Evolutionary conservation across 2,329 filamentous ascomycete species (phyloP), one percentile per base, ranked within the genome.

Genomic region (Pezicula radicicola): DNA sequence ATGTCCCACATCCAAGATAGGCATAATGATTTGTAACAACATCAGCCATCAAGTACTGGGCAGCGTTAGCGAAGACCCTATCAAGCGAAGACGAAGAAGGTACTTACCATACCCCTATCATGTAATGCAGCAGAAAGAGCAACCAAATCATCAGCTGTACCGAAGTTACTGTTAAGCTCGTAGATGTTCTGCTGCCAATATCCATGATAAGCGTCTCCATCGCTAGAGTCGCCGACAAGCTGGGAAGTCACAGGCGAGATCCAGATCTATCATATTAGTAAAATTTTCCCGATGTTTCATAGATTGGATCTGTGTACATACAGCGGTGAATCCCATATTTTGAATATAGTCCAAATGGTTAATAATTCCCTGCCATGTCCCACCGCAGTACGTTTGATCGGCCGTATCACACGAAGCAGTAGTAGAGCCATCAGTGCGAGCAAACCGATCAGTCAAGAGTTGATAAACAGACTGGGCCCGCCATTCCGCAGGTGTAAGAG

Each of bases 11-110:
- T 4, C 58, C 56, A 15, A 55, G 42, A 46, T 60, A 63, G 28
- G 64, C 72, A 68, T 74, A 70, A 51, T 79, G 74, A 60, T 79
- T 79, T 37, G 75, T 71, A 9, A 79, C 76, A 2, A 76, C 70
- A 55, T 80, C 77, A 43, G 78, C 69, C 76, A 79, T 78, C 10
- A 80, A 57, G 55, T 74, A 78, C 49, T 51, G 18, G 12, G 19
- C n/a, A 37, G 13, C 2, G 16, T 49, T 41, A 40, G 27, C 10
- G 15, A 33, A 16, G 13, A 16, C n/a, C 28, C 27, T 40, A 19
- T 30, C 18, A n/a, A 15, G 44, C 19, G 18, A 53, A 2, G 67
- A 62, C 21, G 72, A 60, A 10, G 61, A 60, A 4, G 25, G 25
- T 25, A 50, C 63, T 62, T 49, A 74, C 60, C 75, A 75, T 79